These are phyloP conservation scores for Geotrichum carabidarum DNA, from an alignment of 1,139 yeast species.

Conservation along the genomic window DNA sequence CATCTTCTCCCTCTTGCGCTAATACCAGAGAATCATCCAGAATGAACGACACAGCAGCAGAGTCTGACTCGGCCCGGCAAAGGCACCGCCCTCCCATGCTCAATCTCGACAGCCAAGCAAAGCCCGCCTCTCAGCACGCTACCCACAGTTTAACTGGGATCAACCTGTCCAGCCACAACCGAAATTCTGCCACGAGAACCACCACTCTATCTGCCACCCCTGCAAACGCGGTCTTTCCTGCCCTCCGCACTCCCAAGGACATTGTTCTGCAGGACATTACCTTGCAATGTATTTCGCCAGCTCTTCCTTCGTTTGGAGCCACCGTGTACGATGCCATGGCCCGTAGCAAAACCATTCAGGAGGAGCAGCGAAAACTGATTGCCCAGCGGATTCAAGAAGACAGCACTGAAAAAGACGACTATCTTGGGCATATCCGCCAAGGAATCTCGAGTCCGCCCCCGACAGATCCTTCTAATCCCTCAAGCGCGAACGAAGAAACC, in stretches of 20 bases:
- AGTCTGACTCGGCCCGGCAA: not conserved
- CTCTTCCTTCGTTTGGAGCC: slow-evolving; percentile 32
- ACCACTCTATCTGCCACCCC: slow-evolving; percentile 16
- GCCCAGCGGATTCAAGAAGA: slow-evolving; percentile 26
- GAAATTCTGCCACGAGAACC: slow-evolving; percentile 15
- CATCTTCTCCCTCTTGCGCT: too few relatives aligned
- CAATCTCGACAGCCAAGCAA: slow-evolving; percentile 10
- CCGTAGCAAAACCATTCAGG: slow-evolving; percentile 28
- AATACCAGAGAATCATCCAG: too few relatives aligned
- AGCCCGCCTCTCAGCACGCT: not conserved
- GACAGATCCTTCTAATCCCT: slow-evolving; percentile 2
- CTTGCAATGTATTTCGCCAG: slow-evolving; percentile 41
- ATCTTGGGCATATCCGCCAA: slow-evolving; percentile 3
- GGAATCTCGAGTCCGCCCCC: slow-evolving; percentile 4
- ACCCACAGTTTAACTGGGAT: not conserved
- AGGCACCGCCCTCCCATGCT: slow-evolving; percentile 22
- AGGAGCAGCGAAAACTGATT: slow-evolving; percentile 36
- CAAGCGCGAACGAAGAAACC: not conserved
- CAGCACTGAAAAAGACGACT: slow-evolving; percentile 1
- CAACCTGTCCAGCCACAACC: slow-evolving; percentile 11
- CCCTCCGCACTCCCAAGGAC: slow-evolving; percentile 34
- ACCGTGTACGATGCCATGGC: slow-evolving; percentile 18
- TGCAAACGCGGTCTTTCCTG: slow-evolving; percentile 13
- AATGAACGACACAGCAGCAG: not conserved
- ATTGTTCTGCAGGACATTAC: slow-evolving; percentile 34